Base-by-base conservation (phyloP, 306 rosid genomes). In the Sophora flavescens region DNA sequence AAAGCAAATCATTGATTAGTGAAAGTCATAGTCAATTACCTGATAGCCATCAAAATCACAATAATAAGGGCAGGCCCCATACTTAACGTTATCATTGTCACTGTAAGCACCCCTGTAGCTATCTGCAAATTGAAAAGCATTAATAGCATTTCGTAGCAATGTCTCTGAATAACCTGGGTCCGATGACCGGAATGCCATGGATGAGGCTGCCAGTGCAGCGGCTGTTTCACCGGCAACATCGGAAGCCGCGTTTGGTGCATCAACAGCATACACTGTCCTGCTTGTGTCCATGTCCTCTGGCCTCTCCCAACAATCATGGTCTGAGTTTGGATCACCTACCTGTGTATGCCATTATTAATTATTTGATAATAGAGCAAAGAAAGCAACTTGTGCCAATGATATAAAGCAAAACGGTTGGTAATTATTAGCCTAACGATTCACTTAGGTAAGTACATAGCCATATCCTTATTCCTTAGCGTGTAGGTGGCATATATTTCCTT, bases 271-370 rank as follows among this genome's bases (percentile, higher is more conserved):
- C 3, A 80, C 93, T 0, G 88, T 92, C 74, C 97, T 87, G 0
- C 56, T 33, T 2, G 98, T 94, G 84, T 94, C 97, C 98, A 94
- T 94, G 60, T 94, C 98, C 83, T 92, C 98, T 4, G 96, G 93
- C 26, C 98, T 92, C 82, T 94, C 97, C 98, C 97, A 94, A 75
- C 98, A 94, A 26, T 51, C 75, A 7, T 94, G 98, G 70, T 94
- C 98, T 8, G 59, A 53, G 28, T 48, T 86, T 22, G 98, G 98
- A 76, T 94, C 97, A 9, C 98, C 98, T 41, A 94, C 97, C 98
- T 94, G 62, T 77, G 35, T 94, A 65, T 77, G 35, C 22, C 65
- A 77, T 65, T 47, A 3, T 47, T 54, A 18, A 54, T 9, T 9
- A 10, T 44, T 44, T 44, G 48, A 44, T 44, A 44, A 44, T 44